Evolutionary conservation across 768 basidiomycete species (phyloP).

Genomic region (Infundibulicybe gibba): DNA sequence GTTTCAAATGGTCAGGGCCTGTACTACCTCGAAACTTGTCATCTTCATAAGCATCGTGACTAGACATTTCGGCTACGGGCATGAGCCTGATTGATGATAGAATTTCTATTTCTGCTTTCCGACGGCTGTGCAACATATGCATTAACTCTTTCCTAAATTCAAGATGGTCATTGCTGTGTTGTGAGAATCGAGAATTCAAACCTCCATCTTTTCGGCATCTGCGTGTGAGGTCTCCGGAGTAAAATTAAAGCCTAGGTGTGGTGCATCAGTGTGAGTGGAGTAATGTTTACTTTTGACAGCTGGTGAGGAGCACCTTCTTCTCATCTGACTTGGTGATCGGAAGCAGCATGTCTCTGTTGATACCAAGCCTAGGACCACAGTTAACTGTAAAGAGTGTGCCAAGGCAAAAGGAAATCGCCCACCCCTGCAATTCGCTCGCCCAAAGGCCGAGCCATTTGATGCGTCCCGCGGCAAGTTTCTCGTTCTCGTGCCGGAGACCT

Average conservation of each 20-base stretch:
- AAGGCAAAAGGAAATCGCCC: conserved; percentile 12
- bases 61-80: neutral
- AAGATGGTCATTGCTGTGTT: conserved; percentile 4
- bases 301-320: conserved; percentile 52
- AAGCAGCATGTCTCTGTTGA: conserved; percentile 59
- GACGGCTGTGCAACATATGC: conserved; percentile 74
- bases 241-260: conserved; percentile 55
- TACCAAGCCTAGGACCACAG: conserved; percentile 43
- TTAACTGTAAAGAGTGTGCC: neutral
- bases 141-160: conserved; percentile 69
- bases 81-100: conserved; percentile 25
- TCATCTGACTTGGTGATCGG: conserved; percentile 70
- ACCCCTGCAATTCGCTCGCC: conserved; percentile 66
- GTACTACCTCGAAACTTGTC: neutral
- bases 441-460: conserved; percentile 81
- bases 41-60: neutral
- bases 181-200: conserved; percentile 16
- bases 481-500: conserved; percentile 66
- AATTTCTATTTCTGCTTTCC: conserved; percentile 92
- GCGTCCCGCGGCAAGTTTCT: conserved; percentile 61
- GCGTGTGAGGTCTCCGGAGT: conserved; percentile 37
- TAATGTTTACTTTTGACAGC: too few relatives aligned
- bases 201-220: conserved; percentile 69
- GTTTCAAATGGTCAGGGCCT: neutral
- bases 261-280: neutral